phyloP scores from a whole-genome alignment of 108 stramenopile genomes.

The Nannochloropsis oceanica region DNA sequence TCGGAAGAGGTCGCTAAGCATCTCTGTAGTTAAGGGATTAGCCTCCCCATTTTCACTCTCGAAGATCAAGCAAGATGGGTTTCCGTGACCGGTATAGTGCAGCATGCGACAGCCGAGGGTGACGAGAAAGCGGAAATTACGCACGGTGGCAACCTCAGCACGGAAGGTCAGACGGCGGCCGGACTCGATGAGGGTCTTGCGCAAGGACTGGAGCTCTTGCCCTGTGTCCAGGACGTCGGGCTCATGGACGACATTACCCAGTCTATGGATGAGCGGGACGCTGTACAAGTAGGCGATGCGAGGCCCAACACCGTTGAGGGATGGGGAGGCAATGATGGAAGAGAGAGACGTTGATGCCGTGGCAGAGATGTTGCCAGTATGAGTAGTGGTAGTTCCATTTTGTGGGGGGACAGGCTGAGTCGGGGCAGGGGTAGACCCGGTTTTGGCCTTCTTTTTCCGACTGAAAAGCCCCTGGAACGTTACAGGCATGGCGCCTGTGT shows the following conservation, averaged over 20 bases:
- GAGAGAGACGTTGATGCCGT: too few species aligned
- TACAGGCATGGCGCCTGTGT: too few species aligned
- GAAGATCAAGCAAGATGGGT: conserved; percentile 2
- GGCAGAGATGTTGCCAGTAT: too few species aligned
- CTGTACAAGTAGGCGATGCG: neutral
- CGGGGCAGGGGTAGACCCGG: too few species aligned
- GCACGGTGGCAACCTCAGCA: conserved; percentile 17
- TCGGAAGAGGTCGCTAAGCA: conserved; percentile 10
- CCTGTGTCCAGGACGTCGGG: neutral
- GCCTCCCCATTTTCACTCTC: conserved; percentile 1
- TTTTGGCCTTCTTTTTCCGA: too few species aligned
- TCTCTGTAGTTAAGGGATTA: neutral
- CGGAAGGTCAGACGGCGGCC: neutral
- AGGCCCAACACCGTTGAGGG: neutral
- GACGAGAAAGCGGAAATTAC: conserved; percentile 5
- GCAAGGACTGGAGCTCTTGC: neutral
- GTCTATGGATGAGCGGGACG: neutral
- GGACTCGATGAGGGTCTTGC: neutral
- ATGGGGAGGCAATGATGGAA: neutral
- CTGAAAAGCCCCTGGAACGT: too few species aligned
- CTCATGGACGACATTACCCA: neutral
- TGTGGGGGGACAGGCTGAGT: too few species aligned
- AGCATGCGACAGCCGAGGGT: conserved; percentile 19
- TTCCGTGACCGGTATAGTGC: conserved; percentile 32
- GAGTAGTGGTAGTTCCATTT: too few species aligned